Conservation (phyloP, 1,284 basidiomycete genomes). For the Cutaneotrichosporon sp. region DNA sequence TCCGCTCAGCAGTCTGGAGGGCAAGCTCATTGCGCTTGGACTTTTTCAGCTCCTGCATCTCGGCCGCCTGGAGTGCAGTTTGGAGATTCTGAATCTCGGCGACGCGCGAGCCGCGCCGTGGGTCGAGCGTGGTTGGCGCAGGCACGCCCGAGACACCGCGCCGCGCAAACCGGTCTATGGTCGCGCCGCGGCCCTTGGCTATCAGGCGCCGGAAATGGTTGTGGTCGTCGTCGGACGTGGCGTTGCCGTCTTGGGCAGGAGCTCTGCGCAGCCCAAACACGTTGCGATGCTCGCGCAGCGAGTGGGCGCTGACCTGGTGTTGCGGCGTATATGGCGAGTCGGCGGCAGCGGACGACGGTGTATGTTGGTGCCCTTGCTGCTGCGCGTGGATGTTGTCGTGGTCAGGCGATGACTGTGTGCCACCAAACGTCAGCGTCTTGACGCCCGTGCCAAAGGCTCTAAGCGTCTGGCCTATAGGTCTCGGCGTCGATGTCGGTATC, state of each 20-base stretch:
- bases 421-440: not conserved
- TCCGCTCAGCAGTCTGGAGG: conserved; percentile 3
- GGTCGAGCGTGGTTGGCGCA: not conserved
- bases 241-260: not conserved
- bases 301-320: not conserved
- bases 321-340: not conserved
- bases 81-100: conserved; percentile 2
- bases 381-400: no score
- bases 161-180: not conserved
- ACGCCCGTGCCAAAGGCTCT: not conserved
- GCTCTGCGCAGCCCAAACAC: not conserved
- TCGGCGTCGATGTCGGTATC: not conserved
- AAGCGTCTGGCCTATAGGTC: not conserved
- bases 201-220: conserved; percentile 7
- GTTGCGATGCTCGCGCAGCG: not conserved
- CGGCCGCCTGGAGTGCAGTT: not conserved
- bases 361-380: no score
- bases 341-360: not conserved
- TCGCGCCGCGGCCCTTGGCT: not conserved
- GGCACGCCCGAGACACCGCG: not conserved
- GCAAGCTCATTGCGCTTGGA: conserved; percentile 3
- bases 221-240: conserved; percentile 12
- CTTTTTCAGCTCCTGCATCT: not conserved
- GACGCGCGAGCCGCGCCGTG: not conserved
- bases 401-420: no score